A percentile compares a stretch with the other conserved stretches of the same genome.
Conservation (phyloP, 148 eudicot genomes). For the Heliamphora exappendiculata region DNA sequence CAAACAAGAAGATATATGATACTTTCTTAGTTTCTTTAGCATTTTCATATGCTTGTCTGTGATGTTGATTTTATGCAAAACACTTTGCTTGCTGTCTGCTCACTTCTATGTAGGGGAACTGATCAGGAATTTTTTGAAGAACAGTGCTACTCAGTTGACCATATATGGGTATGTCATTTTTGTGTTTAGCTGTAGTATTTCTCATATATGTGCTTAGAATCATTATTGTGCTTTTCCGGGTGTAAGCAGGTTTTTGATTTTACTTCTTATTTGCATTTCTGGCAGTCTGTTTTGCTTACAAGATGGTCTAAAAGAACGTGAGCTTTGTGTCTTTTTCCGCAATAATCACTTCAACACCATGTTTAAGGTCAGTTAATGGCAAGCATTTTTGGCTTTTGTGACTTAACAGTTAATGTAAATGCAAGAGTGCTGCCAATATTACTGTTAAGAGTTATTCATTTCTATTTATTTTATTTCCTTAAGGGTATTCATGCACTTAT, state of each 20-base stretch:
- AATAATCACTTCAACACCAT: conserved; percentile 97
- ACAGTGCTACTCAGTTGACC: conserved; percentile 81
- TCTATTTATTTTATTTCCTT: no score
- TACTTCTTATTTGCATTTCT: conserved; percentile 4
- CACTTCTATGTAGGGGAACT: conserved; percentile 52
- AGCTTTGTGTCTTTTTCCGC: conserved; percentile 92
- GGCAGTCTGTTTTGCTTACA: conserved; percentile 75
- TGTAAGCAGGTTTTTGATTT: neutral
- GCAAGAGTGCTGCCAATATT: neutral
- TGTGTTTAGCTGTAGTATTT: neutral
- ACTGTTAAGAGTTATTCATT: no score
- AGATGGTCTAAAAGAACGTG: conserved; percentile 73
- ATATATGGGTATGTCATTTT: conserved; percentile 55
- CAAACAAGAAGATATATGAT: neutral
- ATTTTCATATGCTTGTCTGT: neutral
- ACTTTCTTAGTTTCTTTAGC: neutral
- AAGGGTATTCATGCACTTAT: no score
- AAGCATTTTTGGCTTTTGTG: neutral
- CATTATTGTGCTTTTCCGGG: neutral
- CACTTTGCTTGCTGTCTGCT: neutral
- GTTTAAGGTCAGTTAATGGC: conserved; percentile 62
- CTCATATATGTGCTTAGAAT: neutral
- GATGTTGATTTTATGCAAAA: neutral
- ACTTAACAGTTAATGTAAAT: neutral
- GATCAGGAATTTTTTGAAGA: conserved; percentile 61